Evolutionary conservation across 2,329 filamentous ascomycete genomes (phyloP).

Genomic region (Alternaria panax): DNA sequence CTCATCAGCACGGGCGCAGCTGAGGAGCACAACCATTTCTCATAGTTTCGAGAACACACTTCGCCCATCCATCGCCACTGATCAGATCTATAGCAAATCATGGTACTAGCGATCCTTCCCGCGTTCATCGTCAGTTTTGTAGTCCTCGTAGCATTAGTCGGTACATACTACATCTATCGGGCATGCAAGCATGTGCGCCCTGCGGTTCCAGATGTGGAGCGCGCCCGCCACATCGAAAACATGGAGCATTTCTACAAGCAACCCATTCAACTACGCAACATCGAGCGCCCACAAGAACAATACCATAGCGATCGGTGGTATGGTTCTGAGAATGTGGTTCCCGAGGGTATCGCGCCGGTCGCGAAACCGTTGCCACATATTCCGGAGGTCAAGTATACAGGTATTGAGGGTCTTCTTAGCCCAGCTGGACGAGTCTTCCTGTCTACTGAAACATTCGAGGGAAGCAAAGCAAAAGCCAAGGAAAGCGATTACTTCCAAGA

Average conservation of each 20-base stretch:
- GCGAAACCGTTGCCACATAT: neutral
- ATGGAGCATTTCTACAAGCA: neutral
- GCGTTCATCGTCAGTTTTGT: neutral
- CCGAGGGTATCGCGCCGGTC: neutral
- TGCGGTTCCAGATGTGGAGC: neutral
- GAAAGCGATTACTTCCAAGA: neutral
- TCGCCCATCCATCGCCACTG: too few relatives aligned
- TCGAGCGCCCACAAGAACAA: neutral
- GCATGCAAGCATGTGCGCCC: neutral
- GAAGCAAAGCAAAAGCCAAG: neutral
- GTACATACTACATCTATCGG: neutral
- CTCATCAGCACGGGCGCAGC: too few relatives aligned
- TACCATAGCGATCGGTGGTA: constrained; percentile 5
- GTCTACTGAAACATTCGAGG: neutral
- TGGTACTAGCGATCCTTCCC: neutral
- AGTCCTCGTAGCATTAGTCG: neutral
- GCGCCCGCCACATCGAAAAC: neutral
- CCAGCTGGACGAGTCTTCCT: neutral
- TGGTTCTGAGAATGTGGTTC: neutral
- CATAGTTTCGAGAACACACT: too few relatives aligned
- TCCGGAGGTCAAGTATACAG: neutral
- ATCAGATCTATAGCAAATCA: too few relatives aligned
- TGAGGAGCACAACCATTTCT: too few relatives aligned
- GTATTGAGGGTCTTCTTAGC: constrained; percentile 6
- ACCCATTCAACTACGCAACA: neutral